phyloP scores from a whole-genome alignment of 257 asterid species.

The Solanum corneliomulleri region DNA sequence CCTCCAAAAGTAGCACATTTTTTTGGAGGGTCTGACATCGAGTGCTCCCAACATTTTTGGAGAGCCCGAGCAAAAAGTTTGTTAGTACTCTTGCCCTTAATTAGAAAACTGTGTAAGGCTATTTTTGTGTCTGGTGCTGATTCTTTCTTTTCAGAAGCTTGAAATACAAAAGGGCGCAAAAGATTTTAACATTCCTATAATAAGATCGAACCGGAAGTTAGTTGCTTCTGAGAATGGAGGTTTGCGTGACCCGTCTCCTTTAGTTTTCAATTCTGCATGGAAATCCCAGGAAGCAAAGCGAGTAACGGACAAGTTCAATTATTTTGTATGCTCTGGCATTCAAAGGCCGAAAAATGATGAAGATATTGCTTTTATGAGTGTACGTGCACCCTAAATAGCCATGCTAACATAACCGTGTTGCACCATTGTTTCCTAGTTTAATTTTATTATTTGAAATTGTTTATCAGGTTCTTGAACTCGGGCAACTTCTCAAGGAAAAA shows the following conservation, averaged over 20 bases:
- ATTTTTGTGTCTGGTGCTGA: not conserved
- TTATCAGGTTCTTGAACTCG: constrained; percentile 73
- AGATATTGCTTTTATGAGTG: constrained; percentile 87
- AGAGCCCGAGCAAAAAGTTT: not conserved
- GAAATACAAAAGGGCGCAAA: constrained; percentile 68
- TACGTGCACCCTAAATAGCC: constrained; percentile 9
- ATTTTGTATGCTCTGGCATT: constrained; percentile 37
- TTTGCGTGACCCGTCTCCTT: constrained; percentile 47
- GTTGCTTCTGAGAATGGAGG: constrained; percentile 80
- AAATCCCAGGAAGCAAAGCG: constrained; percentile 9
- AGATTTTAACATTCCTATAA: constrained; percentile 55
- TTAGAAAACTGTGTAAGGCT: not conserved
- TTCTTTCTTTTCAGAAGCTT: constrained; percentile 26
- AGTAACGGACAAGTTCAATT: constrained; percentile 24
- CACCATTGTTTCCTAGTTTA: not conserved
- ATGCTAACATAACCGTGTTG: not conserved
- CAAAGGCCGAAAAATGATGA: constrained; percentile 53
- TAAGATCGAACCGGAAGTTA: constrained; percentile 40
- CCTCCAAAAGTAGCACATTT: not conserved
- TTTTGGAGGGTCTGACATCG: not conserved
- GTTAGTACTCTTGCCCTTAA: not conserved
- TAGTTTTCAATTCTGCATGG: constrained; percentile 61
- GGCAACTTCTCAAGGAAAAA: constrained; percentile 58
- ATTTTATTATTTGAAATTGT: not conserved
- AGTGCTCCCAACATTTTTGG: not conserved